Conservation (phyloP, 176 grass and related monocot species). For the Paspalum notatum region DNA sequence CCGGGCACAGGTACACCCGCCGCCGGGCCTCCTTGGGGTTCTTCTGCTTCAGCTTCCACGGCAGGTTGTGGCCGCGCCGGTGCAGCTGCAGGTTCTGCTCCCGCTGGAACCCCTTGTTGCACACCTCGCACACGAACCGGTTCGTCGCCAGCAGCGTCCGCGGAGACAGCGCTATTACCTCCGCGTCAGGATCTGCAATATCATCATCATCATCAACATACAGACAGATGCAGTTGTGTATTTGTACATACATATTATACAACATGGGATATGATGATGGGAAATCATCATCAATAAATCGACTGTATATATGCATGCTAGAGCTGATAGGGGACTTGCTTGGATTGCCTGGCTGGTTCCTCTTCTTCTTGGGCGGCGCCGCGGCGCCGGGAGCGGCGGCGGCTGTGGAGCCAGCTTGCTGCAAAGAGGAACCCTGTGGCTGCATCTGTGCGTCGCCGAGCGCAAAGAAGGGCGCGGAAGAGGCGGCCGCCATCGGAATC, state of each 20-base stretch:
- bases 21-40: constrained; percentile 81
- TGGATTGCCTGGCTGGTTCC: constrained; percentile 93
- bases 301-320: neutral
- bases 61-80: constrained; percentile 95
- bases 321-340: constrained; percentile 56
- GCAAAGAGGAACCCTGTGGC: constrained; percentile 24
- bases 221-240: too few relatives aligned
- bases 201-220: too few relatives aligned
- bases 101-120: constrained; percentile 95
- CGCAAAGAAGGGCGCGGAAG: constrained; percentile 74
- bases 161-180: constrained; percentile 96
- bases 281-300: neutral
- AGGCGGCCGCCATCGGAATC: constrained; percentile 63
- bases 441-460: constrained; percentile 61
- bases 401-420: constrained; percentile 26
- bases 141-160: constrained; percentile 85
- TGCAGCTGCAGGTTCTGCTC: constrained; percentile 99
- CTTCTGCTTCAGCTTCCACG: constrained; percentile 98
- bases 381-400: constrained; percentile 24
- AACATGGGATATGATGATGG: neutral
- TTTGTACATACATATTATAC: too few relatives aligned
- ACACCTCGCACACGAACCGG: constrained; percentile 98
- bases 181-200: constrained; percentile 80
- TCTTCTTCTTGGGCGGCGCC: constrained; percentile 79
- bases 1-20: constrained; percentile 93